A percentile compares a stretch with the other conserved stretches of the same genome.
Evolutionary conservation across 345 rosid genomes (phyloP).

Genomic region (Eucalyptus viminalis): DNA sequence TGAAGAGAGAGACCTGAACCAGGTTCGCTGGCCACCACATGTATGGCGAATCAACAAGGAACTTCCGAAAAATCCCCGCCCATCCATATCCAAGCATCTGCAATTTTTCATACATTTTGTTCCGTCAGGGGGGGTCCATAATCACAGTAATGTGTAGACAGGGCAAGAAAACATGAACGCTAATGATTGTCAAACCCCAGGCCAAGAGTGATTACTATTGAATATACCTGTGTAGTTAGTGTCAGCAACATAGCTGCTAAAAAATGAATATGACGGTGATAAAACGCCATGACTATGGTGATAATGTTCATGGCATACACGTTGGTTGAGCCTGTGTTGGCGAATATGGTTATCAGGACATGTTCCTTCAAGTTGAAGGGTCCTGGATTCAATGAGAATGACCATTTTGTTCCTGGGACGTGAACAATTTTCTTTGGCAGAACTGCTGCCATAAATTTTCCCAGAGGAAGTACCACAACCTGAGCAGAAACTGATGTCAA

Average conservation of each 20-base stretch:
- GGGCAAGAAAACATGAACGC: background rate
- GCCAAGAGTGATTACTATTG: background rate
- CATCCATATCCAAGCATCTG: conserved; percentile 27
- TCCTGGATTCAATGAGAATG: conserved; percentile 40
- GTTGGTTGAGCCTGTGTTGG: conserved; percentile 22
- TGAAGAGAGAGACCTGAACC: conserved; percentile 42
- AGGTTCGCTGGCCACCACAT: conserved; percentile 43
- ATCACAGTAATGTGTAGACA: background rate
- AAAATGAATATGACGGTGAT: conserved; percentile 4
- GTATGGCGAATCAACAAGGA: conserved; percentile 32
- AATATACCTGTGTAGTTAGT: conserved; percentile 27
- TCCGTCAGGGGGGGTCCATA: background rate
- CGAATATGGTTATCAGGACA: conserved; percentile 40
- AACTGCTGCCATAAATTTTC: conserved; percentile 22
- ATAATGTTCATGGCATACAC: conserved; percentile 27
- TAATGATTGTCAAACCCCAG: background rate
- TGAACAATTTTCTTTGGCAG: conserved; percentile 7
- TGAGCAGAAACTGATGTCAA: conserved; percentile 30
- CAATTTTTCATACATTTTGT: background rate
- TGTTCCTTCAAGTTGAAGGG: conserved; percentile 53
- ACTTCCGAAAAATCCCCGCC: conserved; percentile 28
- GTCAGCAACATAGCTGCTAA: conserved; percentile 19
- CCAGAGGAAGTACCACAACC: conserved; percentile 22
- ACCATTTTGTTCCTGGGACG: conserved; percentile 23
- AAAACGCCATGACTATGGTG: conserved; percentile 30